Base-by-base conservation (phyloP, 371 early-diverging fungal genomes). In the Blyttiomyces sp. region DNA sequence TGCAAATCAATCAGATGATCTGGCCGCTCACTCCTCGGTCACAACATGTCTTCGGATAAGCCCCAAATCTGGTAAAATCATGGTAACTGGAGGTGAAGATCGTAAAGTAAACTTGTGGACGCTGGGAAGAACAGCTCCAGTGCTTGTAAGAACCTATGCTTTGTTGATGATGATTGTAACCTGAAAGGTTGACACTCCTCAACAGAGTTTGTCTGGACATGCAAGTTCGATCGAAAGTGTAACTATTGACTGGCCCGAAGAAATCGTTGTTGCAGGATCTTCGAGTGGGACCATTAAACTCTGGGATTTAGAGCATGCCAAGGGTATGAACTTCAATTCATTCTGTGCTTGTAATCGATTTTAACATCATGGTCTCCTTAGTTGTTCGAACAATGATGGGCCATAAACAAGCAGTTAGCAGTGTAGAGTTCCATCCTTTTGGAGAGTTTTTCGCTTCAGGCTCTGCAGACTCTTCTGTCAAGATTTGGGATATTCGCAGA, bases 381-480 rank as follows among this genome's bases (percentile, higher is more conserved):
- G 81, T 80, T 19, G 79, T 83, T 19, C 71, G 84, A 2, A 77
- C 82, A n/a, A 61, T 84, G 9, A 30, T 63, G 2, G 84, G 82
- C 17, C 88, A 88, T 64, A 79, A 76, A 36, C 45, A 71, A 43
- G 62, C 68, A 28, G 72, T 77, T 1, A 72, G 69, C 1, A 66
- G 67, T 30, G 72, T 87, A 19, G 80, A 83, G 51, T 82, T 83
- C 60, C 80, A 82, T 55, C 83, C 81, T 0, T 85, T 83, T 67
- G 83, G 84, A 13, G 79, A 84, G 35, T 85, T 83, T 57, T 84
- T 86, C 59, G 86, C 85, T 0, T 82, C 84, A 3, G 86, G 82
- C 6, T 82, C 84, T 7, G 68, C 68, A 44, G 86, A 86, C 54
- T 72, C 66, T 34, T 62, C 77, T 1, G 80, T 85, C 16, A 84